Percentiles rank a stretch among this genome's conserved stretches.
Conservation (phyloP, 2,329 filamentous ascomycete species). For the Talaromyces sp. region DNA sequence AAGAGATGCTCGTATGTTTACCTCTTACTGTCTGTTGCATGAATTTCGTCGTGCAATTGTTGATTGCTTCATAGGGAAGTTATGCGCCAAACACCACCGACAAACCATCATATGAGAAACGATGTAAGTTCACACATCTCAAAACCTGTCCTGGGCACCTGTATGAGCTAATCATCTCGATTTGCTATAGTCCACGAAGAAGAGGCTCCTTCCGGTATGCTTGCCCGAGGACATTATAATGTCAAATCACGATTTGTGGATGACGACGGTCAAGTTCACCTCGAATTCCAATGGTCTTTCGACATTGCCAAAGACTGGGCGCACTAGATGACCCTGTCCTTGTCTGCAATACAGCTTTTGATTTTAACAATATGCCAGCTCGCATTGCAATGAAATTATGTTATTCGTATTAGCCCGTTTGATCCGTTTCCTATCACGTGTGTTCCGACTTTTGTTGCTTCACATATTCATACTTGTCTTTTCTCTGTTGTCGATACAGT, state of each 20-base stretch:
- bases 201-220: slow-evolving; percentile 86
- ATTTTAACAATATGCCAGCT: neutral
- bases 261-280: slow-evolving; percentile 85
- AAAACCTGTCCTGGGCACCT: neutral
- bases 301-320: slow-evolving; percentile 94
- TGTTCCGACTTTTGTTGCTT: neutral
- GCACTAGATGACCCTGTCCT: neutral
- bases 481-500: neutral
- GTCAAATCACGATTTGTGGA: slow-evolving; percentile 88
- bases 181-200: slow-evolving; percentile 70
- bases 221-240: slow-evolving; percentile 85
- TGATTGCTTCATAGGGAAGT: slow-evolving; percentile 61
- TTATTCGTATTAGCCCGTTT: slow-evolving; percentile 1
- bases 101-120: slow-evolving; percentile 81
- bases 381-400: neutral
- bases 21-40: neutral
- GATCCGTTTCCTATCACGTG: neutral
- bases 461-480: neutral
- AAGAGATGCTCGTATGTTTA: slow-evolving; percentile 88
- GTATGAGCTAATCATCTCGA: neutral
- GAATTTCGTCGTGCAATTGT: neutral
- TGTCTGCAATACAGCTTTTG: neutral
- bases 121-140: slow-evolving; percentile 61
- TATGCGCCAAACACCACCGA: slow-evolving; percentile 91
- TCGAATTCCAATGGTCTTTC: slow-evolving; percentile 94